These are phyloP conservation scores for Boletellus ananas DNA, from an alignment of 768 basidiomycete species.

Conservation along the genomic window DNA sequence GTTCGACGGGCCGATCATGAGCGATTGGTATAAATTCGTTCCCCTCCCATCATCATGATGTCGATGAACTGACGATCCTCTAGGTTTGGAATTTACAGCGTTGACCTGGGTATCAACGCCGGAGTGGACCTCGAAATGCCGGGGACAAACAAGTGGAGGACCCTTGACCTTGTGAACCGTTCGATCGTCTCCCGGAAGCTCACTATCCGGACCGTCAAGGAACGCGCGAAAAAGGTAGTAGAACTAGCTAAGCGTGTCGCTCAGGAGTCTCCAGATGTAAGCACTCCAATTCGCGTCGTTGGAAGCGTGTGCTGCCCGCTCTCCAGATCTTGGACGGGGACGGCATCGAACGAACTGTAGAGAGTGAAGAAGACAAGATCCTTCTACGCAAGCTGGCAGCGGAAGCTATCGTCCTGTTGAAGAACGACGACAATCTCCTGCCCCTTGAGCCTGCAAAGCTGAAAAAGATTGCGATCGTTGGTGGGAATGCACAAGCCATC, in stretches of 20 bases:
- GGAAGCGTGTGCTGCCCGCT: background rate
- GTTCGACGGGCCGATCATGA: conserved; percentile 72
- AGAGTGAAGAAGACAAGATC: conserved; percentile 55
- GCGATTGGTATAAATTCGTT: conserved; percentile 58
- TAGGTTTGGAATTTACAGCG: conserved; percentile 71
- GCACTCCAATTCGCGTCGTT: background rate
- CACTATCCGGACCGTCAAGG: conserved; percentile 58
- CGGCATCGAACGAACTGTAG: conserved; percentile 58
- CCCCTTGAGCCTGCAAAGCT: conserved; percentile 39
- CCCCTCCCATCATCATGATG: background rate
- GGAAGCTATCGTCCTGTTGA: conserved; percentile 70
- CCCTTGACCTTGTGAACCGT: conserved; percentile 61
- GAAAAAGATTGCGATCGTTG: conserved; percentile 73
- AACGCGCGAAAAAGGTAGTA: conserved; percentile 62
- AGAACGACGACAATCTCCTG: conserved; percentile 52
- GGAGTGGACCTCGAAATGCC: conserved; percentile 82
- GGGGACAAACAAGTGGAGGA: conserved; percentile 71
- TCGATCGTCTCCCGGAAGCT: conserved; percentile 61
- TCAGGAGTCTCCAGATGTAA: conserved; percentile 59
- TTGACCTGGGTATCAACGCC: conserved; percentile 64
- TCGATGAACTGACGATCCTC: background rate
- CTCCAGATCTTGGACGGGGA: conserved; percentile 66
- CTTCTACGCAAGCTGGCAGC: conserved; percentile 67
- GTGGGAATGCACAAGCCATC: conserved; percentile 57
- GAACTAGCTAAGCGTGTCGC: conserved; percentile 70